These are phyloP conservation scores for Aspergillus persii DNA, from an alignment of 2,329 filamentous ascomycete species.

Conservation along the genomic window DNA sequence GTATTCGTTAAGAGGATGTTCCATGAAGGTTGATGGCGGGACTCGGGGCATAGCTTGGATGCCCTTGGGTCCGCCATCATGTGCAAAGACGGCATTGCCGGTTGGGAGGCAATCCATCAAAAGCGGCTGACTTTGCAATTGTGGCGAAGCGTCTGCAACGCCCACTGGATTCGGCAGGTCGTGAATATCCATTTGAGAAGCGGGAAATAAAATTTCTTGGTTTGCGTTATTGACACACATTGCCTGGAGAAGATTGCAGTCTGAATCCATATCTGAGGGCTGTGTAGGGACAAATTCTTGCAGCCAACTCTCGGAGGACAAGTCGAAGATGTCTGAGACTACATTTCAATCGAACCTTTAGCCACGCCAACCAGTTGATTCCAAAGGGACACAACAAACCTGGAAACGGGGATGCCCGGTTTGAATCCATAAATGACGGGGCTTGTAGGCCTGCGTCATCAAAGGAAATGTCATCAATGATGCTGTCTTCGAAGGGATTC, in stretches of 20 bases:
- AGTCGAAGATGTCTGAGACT: conserved; percentile 21
- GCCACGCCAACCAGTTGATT: neutral
- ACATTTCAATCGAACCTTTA: neutral
- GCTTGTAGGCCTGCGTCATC: conserved; percentile 11
- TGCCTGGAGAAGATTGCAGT: conserved; percentile 11
- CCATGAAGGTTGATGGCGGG: neutral
- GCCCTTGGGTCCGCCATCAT: neutral
- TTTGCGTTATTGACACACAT: conserved; percentile 10
- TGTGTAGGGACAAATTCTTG: conserved; percentile 26
- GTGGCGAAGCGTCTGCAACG: conserved; percentile 1
- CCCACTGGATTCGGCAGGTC: neutral
- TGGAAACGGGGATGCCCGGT: conserved; percentile 8
- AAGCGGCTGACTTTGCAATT: neutral
- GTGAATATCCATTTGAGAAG: conserved; percentile 1
- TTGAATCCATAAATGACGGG: conserved; percentile 10
- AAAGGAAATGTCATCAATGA: conserved; percentile 7
- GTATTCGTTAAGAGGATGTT: conserved; percentile 6
- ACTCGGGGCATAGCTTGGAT: neutral
- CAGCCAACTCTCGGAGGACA: conserved; percentile 28
- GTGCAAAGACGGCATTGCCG: neutral
- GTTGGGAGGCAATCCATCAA: neutral
- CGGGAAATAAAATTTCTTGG: neutral
- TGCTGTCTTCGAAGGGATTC: conserved; percentile 3
- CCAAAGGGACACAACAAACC: conserved; percentile 6
- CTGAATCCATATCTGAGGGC: conserved; percentile 10